A percentile compares a stretch with the other conserved stretches of the same genome.
Conservation (phyloP, 2,329 filamentous ascomycete species). For the Diaporthe sp. region DNA sequence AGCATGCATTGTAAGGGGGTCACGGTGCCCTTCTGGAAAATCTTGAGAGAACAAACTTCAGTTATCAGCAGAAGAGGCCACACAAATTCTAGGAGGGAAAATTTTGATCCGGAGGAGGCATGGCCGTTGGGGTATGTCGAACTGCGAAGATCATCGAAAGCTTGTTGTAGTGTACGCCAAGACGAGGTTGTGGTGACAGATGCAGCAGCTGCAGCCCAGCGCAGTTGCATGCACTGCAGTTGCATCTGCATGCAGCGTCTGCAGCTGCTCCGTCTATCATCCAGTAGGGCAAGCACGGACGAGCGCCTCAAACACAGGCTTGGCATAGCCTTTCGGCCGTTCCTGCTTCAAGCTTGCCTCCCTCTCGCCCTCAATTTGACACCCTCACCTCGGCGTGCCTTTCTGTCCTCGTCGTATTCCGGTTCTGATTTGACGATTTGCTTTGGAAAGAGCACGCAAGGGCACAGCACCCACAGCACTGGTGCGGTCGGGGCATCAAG, state of each 20-base stretch:
- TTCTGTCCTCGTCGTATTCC: too few relatives aligned
- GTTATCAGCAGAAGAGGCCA: neutral
- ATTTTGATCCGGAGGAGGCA: neutral
- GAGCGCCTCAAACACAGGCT: constrained; percentile 1
- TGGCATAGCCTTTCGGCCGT: neutral
- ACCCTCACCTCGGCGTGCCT: neutral
- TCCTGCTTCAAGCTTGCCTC: neutral
- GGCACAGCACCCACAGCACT: neutral
- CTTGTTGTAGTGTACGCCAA: neutral
- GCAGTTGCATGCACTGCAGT: neutral
- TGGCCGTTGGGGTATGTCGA: neutral
- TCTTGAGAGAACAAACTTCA: neutral
- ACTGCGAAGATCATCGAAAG: neutral
- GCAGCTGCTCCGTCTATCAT: neutral
- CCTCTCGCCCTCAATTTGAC: neutral
- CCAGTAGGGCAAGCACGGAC: neutral
- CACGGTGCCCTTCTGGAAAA: neutral
- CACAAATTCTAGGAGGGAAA: neutral
- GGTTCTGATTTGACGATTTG: neutral
- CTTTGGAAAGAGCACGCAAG: neutral
- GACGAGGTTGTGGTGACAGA: neutral
- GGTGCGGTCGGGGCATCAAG: neutral
- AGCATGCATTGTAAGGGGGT: neutral
- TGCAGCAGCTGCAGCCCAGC: constrained; percentile 11
- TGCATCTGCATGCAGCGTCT: neutral